A percentile compares a stretch with the other conserved stretches of the same genome.
Evolutionary conservation across 75 land plant genomes (phyloP).

Genomic region (Sequoiadendron giganteum): DNA sequence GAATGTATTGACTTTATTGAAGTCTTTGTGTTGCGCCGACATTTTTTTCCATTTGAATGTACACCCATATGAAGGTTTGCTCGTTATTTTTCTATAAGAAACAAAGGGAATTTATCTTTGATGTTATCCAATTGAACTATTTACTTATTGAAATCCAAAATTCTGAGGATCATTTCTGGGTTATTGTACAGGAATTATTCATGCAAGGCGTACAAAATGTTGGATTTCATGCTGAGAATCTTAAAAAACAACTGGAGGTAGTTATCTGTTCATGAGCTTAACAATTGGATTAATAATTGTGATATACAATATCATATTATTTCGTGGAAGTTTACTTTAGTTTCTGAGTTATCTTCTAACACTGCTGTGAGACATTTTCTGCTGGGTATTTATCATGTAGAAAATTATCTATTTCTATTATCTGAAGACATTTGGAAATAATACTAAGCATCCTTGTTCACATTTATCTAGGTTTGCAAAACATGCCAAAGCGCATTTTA

Average conservation of each 20-base stretch:
- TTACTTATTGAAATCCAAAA: not conserved
- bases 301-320: not conserved
- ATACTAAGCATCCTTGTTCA: not conserved
- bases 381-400: not conserved
- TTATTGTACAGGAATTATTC: conserved; percentile 69
- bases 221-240: conserved; percentile 65
- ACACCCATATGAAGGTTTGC: not conserved
- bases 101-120: not conserved
- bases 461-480: not conserved
- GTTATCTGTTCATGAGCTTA: not conserved
- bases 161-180: not conserved
- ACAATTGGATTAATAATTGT: not conserved
- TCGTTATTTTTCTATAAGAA: not conserved
- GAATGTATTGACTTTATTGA: not conserved
- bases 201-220: conserved; percentile 78
- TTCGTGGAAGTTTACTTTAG: not conserved
- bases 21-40: not conserved
- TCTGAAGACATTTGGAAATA: not conserved
- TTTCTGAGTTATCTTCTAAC: not conserved
- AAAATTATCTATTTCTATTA: not conserved
- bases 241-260: conserved; percentile 82
- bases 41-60: not conserved
- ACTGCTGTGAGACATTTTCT: not conserved
- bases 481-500: not conserved
- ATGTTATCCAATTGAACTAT: not conserved